Conservation (phyloP, 2,329 filamentous ascomycete genomes). For the Pseudofabraea citricarpa region DNA sequence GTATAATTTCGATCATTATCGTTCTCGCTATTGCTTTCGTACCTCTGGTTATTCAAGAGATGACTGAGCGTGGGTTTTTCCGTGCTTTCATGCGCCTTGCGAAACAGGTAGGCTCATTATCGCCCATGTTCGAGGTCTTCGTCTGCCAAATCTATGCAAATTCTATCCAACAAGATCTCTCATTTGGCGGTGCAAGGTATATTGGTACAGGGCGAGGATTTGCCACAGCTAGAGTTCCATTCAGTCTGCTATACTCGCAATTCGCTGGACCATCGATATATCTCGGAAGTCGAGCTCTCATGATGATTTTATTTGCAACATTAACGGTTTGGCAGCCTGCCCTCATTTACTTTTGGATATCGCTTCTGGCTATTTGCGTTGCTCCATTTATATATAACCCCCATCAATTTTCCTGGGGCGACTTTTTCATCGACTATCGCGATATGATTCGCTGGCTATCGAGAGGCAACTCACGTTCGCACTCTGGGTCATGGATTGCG, state of each 20-base stretch:
- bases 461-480: conserved; percentile 91
- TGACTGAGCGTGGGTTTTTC: conserved; percentile 92
- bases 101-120: conserved; percentile 93
- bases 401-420: conserved; percentile 97
- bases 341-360: conserved; percentile 94
- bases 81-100: conserved; percentile 88
- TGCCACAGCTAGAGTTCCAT: conserved; percentile 95
- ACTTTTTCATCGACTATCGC: conserved; percentile 99
- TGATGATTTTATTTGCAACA: conserved; percentile 97
- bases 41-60: conserved; percentile 86
- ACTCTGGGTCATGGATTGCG: conserved; percentile 97
- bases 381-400: conserved; percentile 98
- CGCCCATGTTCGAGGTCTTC: conserved; percentile 97
- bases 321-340: conserved; percentile 87
- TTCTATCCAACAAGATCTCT: conserved; percentile 87
- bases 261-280: conserved; percentile 98
- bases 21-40: conserved; percentile 98
- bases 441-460: conserved; percentile 97
- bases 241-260: conserved; percentile 92
- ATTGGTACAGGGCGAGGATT: conserved; percentile 99
- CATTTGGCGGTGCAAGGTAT: conserved; percentile 94
- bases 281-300: conserved; percentile 77
- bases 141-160: conserved; percentile 99
- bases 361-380: conserved; percentile 79
- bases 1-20: conserved; percentile 95